Base-by-base conservation (phyloP, 2,329 filamentous ascomycete genomes). In the Colletotrichum australisinense region DNA sequence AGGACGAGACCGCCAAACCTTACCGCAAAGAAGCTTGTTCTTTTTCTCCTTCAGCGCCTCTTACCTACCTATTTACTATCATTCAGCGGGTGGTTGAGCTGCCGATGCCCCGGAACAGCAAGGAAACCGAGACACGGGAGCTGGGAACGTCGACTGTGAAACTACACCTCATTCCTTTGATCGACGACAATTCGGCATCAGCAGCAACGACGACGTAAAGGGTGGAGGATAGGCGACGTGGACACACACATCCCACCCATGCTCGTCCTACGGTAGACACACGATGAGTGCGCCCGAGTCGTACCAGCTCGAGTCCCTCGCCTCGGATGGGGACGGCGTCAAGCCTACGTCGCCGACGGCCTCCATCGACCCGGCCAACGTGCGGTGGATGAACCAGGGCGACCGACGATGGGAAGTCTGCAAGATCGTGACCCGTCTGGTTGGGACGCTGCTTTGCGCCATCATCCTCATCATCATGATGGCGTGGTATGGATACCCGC, bases 401-500 rank as follows among this genome's bases (percentile, higher is more conserved):
- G 70, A 59, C 30, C 70, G 63, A 57, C 35, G 62, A 12, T 80
- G 78, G 77, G 74, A 78, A 52, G 63, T 76, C 55, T 63, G 73
- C 67, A 79, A 78, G 69, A 67, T 80, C 26, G 55, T 78, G 28
- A 30, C 78, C 9, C 78, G 79, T 55, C 32, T 71, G 26, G 11
- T 77, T 26, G 65, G 69, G 52, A 60, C 76, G 32, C 24, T 66
- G 6, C 16, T 77, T 9, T 64, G 74, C 62, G 42, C 76, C 32
- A 57, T 66, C 38, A 63, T 77, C 22, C 30, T 76, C 53, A 55
- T 74, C 28, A 56, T 73, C 9, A 35, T 26, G 22, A 11, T 74
- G 12, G 42, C 38, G 11, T 75, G 63, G 62, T 60, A 63, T 22
- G 26, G 55, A 5, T 22, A 42, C 26, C 12, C 19, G 6, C 16